A percentile compares a stretch with the other conserved stretches of the same genome.
Evolutionary conservation across 345 rosid species (phyloP).

Genomic region (Acer yangbiense): DNA sequence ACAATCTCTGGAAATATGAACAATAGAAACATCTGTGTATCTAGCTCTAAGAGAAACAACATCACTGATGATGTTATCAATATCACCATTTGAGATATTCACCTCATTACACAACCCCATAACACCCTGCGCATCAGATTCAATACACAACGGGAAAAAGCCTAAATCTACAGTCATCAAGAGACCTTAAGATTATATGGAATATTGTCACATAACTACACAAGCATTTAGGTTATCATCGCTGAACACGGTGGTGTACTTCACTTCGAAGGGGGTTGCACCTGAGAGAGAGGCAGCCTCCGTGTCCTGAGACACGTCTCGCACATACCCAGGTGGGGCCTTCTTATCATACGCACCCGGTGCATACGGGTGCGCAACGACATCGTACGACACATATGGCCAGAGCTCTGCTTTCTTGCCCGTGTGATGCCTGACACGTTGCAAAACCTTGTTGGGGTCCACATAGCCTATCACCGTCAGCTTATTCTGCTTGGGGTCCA

Average conservation of each 20-base stretch:
- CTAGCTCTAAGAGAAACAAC: too few species aligned
- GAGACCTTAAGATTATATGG: too few species aligned
- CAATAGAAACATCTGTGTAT: too few species aligned
- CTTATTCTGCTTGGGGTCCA: conserved; percentile 55
- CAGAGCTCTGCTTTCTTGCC: conserved; percentile 63
- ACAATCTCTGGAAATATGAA: too few species aligned
- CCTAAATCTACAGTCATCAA: too few species aligned
- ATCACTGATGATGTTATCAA: too few species aligned
- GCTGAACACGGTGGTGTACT: conserved; percentile 63
- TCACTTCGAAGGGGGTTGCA: conserved; percentile 60
- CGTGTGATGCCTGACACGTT: conserved; percentile 60
- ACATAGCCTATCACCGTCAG: conserved; percentile 68
- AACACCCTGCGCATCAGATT: too few species aligned
- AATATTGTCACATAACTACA: conserved; percentile 39
- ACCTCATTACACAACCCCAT: too few species aligned
- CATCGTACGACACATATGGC: conserved; percentile 59
- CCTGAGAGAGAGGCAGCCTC: conserved; percentile 49
- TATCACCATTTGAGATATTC: too few species aligned
- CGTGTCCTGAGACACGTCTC: conserved; percentile 43
- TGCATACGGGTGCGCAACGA: conserved; percentile 57
- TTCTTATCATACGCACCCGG: conserved; percentile 56
- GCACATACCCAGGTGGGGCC: conserved; percentile 61
- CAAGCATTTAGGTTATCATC: conserved; percentile 66
- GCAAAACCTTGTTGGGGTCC: conserved; percentile 54
- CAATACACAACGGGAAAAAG: too few species aligned